Conservation (phyloP, 2,329 filamentous ascomycete species). For the Aspergillus cejpii region DNA sequence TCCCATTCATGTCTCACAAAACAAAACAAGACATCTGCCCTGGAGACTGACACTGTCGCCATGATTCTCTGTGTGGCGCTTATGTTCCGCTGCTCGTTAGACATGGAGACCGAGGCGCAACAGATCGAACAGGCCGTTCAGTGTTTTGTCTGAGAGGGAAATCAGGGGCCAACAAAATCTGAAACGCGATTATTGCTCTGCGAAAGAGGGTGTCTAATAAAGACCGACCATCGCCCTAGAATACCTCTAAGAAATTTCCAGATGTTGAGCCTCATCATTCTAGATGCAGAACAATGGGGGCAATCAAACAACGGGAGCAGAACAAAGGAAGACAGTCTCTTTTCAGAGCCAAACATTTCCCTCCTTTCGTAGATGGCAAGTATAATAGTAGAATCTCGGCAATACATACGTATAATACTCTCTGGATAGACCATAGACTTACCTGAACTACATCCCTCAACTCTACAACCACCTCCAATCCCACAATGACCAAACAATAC, state of each 20-base stretch:
- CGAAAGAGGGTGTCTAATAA: conserved; percentile 35
- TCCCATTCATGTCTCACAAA: not conserved
- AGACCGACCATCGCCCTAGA: not conserved
- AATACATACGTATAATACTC: too few species aligned
- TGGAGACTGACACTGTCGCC: conserved; percentile 59
- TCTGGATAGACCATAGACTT: too few species aligned
- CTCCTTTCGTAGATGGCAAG: too few species aligned
- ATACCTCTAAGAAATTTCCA: too few species aligned
- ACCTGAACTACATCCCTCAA: too few species aligned
- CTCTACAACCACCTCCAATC: not conserved
- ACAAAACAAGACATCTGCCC: not conserved
- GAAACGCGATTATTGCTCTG: conserved; percentile 70
- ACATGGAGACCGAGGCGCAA: conserved; percentile 65
- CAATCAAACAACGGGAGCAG: not conserved
- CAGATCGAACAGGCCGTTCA: conserved; percentile 74
- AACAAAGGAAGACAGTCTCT: conserved; percentile 3
- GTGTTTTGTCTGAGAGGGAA: conserved; percentile 68
- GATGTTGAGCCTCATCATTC: not conserved
- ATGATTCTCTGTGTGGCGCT: conserved; percentile 85
- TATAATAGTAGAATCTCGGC: too few species aligned
- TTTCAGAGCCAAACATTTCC: not conserved
- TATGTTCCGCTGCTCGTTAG: conserved; percentile 87
- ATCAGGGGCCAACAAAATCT: conserved; percentile 62
- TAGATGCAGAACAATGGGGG: not conserved
- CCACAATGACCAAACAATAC: conserved; percentile 1